Evolutionary conservation across 2,329 filamentous ascomycete genomes (phyloP), one percentile per base, ranked within the genome.

Genomic region (Alternaria ventricosa): DNA sequence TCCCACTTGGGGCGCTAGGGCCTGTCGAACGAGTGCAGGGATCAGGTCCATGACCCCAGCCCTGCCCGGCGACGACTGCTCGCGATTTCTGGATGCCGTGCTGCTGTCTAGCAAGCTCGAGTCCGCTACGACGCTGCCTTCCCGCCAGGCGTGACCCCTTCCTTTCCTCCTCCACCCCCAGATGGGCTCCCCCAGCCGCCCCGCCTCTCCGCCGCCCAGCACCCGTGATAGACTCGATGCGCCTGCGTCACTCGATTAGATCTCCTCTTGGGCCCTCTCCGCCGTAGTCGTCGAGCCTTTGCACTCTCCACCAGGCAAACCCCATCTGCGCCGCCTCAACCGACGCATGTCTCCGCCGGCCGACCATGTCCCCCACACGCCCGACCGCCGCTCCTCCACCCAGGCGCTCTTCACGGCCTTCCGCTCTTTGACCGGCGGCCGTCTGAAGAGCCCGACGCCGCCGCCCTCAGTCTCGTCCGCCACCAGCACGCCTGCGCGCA

Each of bases 351-450:
- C 79, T 80, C 77, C 78, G 54, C 68, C 78, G 46, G 55, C 72
- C 44, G 74, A 73, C 63, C 49, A 80, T 77, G 77, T 66, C 64
- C 74, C 77, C 28, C 77, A 72, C 67, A 79, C 78, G 57, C 79
- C 79, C 63, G 76, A 81, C 63, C 69, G 78, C 61, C 77, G 76
- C 61, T 73, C 78, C 67, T 81, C 79, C 57, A 77, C 78, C 63
- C 75, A 78, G 50, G 68, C 75, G 55, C 73, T 81, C 60, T 75
- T 81, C 64, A 75, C 73, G 46, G 78, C 78, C 67, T 81, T 81
- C 65, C 73, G 77, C 60, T 71, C 71, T 41, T 72, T 81, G 46
- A 80, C 79, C 2, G 69, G 75, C 59, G 71, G 71, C 43, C 78
- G 78, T 44, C 69, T 76, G n/a, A 78, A 76, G 66, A 78, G 72